Percentiles rank a stretch among this genome's conserved stretches.
These are phyloP conservation scores for Hawksworthiomyces lignivorus DNA, from an alignment of 2,329 filamentous ascomycete species.

Conservation along the genomic window DNA sequence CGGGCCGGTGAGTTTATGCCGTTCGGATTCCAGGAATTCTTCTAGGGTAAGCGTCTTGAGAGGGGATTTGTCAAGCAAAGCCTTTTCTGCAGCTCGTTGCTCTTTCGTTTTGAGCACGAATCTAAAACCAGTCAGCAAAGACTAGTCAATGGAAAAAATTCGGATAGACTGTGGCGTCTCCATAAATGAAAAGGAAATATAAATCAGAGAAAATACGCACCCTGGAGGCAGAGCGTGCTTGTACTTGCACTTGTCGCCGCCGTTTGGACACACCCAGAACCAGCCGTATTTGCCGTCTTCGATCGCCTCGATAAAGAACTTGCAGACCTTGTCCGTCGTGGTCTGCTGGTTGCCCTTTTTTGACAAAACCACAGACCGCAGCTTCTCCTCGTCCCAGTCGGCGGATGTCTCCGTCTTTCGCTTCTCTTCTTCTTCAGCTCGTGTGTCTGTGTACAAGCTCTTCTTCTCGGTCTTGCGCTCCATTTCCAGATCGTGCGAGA, in stretches of 20 bases:
- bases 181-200: background rate
- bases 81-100: slow-evolving; percentile 91
- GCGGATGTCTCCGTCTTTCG: slow-evolving; percentile 91
- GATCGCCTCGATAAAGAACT: slow-evolving; percentile 93
- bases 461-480: slow-evolving; percentile 91
- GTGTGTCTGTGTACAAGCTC: slow-evolving; percentile 79
- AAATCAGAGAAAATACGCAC: slow-evolving; percentile 45
- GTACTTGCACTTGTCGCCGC: slow-evolving; percentile 97
- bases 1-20: slow-evolving; percentile 86
- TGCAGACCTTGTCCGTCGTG: slow-evolving; percentile 97
- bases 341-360: slow-evolving; percentile 97
- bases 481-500: slow-evolving; percentile 81
- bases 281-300: slow-evolving; percentile 98
- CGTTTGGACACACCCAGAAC: slow-evolving; percentile 98
- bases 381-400: slow-evolving; percentile 96
- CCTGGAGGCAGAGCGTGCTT: slow-evolving; percentile 90
- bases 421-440: slow-evolving; percentile 63
- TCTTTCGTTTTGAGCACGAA: slow-evolving; percentile 98
- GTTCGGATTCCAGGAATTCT: slow-evolving; percentile 93
- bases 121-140: slow-evolving; percentile 36
- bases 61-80: slow-evolving; percentile 89
- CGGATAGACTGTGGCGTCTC: too few relatives aligned
- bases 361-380: slow-evolving; percentile 80
- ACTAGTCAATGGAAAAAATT: too few relatives aligned
- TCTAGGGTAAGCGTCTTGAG: slow-evolving; percentile 91